Conservation (phyloP, 768 basidiomycete species). For the Pisolithus orientalis region DNA sequence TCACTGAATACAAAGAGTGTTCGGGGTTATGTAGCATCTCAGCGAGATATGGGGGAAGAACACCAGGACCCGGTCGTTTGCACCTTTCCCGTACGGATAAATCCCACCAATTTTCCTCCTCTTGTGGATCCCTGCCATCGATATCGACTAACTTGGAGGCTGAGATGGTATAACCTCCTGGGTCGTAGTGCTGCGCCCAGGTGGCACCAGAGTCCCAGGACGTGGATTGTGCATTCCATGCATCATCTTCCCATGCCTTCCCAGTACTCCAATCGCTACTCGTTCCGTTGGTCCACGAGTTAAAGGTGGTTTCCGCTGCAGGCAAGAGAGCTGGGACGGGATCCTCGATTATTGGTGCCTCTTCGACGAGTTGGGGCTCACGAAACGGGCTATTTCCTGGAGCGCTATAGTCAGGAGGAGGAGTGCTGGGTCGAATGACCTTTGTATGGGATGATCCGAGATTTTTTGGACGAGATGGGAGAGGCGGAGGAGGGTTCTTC, state of each 20-base stretch:
- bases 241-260: constrained; percentile 11
- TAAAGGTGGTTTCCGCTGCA: constrained; percentile 20
- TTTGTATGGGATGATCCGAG: constrained; percentile 33
- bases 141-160: constrained; percentile 36
- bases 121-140: constrained; percentile 51
- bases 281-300: constrained; percentile 21
- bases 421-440: constrained; percentile 23
- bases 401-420: constrained; percentile 22
- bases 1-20: constrained; percentile 64
- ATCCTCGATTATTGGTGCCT: constrained; percentile 31
- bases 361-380: constrained; percentile 50
- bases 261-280: constrained; percentile 14
- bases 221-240: constrained; percentile 16
- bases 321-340: constrained; percentile 35
- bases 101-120: constrained; percentile 73
- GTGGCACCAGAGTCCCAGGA: constrained; percentile 19
- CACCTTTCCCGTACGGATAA: constrained; percentile 35
- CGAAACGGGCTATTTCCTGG: constrained; percentile 32
- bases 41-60: constrained; percentile 62
- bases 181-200: constrained; percentile 19
- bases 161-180: constrained; percentile 8
- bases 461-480: constrained; percentile 27
- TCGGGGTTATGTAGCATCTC: constrained; percentile 66
- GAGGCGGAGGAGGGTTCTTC: constrained; percentile 30
- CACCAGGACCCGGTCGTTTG: constrained; percentile 62